Conservation (phyloP, 805 yeast genomes). For the Metschnikowia lochheadii region DNA sequence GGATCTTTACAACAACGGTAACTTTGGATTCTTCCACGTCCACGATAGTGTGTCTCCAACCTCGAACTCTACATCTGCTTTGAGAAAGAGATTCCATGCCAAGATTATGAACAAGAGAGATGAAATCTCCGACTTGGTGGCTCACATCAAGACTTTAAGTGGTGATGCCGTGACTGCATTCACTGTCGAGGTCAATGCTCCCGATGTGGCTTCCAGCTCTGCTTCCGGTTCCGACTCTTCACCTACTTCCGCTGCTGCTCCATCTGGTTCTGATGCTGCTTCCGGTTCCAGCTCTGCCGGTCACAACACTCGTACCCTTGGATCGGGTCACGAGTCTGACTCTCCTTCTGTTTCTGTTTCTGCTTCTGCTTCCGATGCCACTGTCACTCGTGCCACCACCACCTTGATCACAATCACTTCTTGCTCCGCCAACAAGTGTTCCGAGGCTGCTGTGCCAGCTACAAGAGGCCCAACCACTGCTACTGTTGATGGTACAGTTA, state of each 20-base stretch:
- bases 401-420: constrained; percentile 27
- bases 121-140: constrained; percentile 23
- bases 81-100: constrained; percentile 33
- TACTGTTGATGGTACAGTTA: constrained; percentile 17
- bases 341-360: not conserved
- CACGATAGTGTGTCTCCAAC: constrained; percentile 25
- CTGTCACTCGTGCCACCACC: constrained; percentile 15
- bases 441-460: constrained; percentile 19
- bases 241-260: not conserved
- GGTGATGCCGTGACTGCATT: constrained; percentile 20
- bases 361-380: constrained; percentile 15
- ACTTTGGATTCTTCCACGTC: constrained; percentile 27
- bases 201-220: constrained; percentile 13
- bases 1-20: constrained; percentile 21
- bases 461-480: constrained; percentile 33
- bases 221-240: not conserved
- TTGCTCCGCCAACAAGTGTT: constrained; percentile 33
- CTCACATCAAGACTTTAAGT: constrained; percentile 21
- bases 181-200: constrained; percentile 8
- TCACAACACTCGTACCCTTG: not conserved
- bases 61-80: constrained; percentile 38
- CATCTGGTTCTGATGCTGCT: constrained; percentile 8
- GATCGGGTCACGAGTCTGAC: not conserved
- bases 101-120: constrained; percentile 31
- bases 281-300: constrained; percentile 9